Base-by-base conservation (phyloP, 768 basidiomycete species). In the Suillus fuscotomentosus region DNA sequence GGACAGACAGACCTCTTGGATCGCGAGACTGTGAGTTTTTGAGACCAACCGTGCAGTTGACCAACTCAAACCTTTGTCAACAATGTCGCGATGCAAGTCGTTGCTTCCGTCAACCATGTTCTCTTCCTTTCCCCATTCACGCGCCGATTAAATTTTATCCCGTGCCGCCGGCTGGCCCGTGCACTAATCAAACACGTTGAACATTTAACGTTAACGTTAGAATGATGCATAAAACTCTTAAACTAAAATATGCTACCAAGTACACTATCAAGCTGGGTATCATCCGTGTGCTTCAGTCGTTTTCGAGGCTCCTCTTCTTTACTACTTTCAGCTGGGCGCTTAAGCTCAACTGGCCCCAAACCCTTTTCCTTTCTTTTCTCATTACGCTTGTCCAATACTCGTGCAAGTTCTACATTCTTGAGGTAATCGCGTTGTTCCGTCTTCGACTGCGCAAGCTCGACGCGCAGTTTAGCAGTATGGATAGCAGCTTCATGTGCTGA, bases 1-100 rank as follows among this genome's bases (percentile, higher is more conserved):
- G 88, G 85, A 94, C 91, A 91, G 91, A 94, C 91, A 91, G 91
- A 94, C 91, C 91, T 94, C 90, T 89, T 87, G 83, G 81, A 78
- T 77, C 80, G 79, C 81, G 79, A 80, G 77, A 81, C 81, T 73
- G 73, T 65, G 66, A 72, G 69, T 71, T 76, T 65, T 76, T 77
- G 70, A 71, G 81, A 67, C 72, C 45, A 63, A 64, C 63, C 60
- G 65, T 67, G 71, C 64, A 63, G 39, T 69, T 66, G 66, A 69
- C 68, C 73, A 74, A 78, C 77, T 76, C 74, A 76, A 73, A 74
- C 64, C 77, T 73, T 77, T 77, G 71, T 70, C 72, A 67, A 75
- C 72, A 76, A 75, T 78, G 79, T 86, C 86, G 88, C 87, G 87
- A 88, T 87, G 81, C 81, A 81, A 68, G 68, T 73, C 57, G 70